Evolutionary conservation across 345 rosid species (phyloP).

Genomic region (Zanthoxylum bungeanum): DNA sequence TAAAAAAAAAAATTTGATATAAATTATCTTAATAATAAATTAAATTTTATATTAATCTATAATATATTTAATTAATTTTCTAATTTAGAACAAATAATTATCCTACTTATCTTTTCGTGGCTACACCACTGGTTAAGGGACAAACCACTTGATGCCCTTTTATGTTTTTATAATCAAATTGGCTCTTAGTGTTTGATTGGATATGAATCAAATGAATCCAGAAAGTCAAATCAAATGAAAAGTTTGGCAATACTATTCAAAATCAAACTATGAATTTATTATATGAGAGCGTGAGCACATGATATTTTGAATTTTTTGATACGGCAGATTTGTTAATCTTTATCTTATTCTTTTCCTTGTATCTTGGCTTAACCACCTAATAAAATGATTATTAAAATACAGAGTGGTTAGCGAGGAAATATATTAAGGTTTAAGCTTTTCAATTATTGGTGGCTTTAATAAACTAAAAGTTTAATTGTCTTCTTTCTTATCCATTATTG

Average conservation of each 20-base stretch:
- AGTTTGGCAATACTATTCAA: neutral
- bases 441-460: neutral
- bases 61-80: too few species aligned
- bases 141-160: too few species aligned
- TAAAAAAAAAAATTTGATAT: too few species aligned
- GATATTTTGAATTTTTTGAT: neutral
- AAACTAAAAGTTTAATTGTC: neutral
- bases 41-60: too few species aligned
- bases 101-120: too few species aligned
- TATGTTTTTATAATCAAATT: too few species aligned
- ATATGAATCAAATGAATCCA: neutral
- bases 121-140: too few species aligned
- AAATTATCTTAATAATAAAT: too few species aligned
- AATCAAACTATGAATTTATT: neutral
- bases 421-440: neutral
- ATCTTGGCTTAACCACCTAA: neutral
- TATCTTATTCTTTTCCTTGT: neutral
- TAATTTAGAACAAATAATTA: too few species aligned
- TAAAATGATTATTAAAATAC: neutral
- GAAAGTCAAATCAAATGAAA: slow-evolving; percentile 13
- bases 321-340: neutral
- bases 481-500: slow-evolving; percentile 19
- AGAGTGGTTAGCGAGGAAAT: neutral
- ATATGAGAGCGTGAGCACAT: neutral
- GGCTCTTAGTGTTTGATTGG: slow-evolving; percentile 2